Percentiles rank a stretch among this genome's conserved stretches.
These are phyloP conservation scores for Pseudogymnoascus sp. DNA, from an alignment of 2,329 filamentous ascomycete species.

Conservation along the genomic window DNA sequence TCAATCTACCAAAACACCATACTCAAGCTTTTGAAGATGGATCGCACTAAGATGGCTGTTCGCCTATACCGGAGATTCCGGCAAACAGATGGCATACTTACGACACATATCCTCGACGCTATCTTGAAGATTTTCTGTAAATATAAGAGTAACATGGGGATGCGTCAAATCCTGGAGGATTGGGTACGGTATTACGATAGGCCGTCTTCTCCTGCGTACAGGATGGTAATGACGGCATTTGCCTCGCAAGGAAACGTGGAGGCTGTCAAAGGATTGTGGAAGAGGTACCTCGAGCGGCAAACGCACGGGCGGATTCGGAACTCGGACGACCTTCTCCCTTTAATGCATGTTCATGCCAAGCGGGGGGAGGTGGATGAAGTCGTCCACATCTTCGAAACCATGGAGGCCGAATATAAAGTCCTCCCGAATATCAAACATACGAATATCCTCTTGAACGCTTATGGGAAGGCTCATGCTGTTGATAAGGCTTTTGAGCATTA, in stretches of 20 bases:
- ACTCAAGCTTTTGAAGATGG: constrained; percentile 15
- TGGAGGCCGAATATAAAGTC: constrained; percentile 46
- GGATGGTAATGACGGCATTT: constrained; percentile 31
- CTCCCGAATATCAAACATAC: constrained; percentile 53
- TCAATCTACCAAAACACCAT: constrained; percentile 16
- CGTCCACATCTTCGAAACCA: constrained; percentile 51
- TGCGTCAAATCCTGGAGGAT: constrained; percentile 31
- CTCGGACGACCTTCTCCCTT: constrained; percentile 36
- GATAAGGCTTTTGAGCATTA: constrained; percentile 58
- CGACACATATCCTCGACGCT: constrained; percentile 20
- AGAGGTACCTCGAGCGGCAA: constrained; percentile 25
- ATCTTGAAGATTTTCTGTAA: constrained; percentile 26
- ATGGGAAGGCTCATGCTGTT: constrained; percentile 57
- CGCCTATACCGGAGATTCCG: constrained; percentile 20
- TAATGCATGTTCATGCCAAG: constrained; percentile 64
- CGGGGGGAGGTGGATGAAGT: constrained; percentile 55
- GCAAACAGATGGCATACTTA: constrained; percentile 9
- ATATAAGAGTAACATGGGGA: constrained; percentile 25
- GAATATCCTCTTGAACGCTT: constrained; percentile 69
- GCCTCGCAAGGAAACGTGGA: constrained; percentile 37
- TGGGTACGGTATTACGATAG: constrained; percentile 24
- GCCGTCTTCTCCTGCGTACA: constrained; percentile 25
- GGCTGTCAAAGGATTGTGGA: constrained; percentile 36
- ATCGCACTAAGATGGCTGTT: constrained; percentile 16
- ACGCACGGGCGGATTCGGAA: constrained; percentile 4